Evolutionary conservation across 2,329 filamentous ascomycete genomes (phyloP).

Genomic region (Neurospora crassa): DNA sequence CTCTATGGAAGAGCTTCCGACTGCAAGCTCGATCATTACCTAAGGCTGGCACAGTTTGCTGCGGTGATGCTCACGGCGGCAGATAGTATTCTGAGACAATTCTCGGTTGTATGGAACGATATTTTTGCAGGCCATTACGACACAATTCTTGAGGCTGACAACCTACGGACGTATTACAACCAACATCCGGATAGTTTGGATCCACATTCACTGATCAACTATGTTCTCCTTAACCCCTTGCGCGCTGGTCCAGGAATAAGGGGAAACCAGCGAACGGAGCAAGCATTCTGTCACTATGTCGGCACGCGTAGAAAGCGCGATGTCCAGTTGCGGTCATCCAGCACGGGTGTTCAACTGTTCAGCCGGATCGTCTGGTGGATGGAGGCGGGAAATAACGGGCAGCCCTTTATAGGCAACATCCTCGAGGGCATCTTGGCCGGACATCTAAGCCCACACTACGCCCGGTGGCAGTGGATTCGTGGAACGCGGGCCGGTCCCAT

Average conservation of each 20-base stretch:
- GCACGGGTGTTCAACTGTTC: too few species aligned
- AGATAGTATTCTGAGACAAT: too few species aligned
- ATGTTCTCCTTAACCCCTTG: background rate
- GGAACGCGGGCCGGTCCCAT: background rate
- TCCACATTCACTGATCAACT: background rate
- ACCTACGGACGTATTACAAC: background rate
- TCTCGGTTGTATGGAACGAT: too few species aligned
- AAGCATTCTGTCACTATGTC: background rate
- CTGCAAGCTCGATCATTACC: too few species aligned
- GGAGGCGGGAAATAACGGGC: background rate
- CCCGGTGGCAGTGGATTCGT: background rate
- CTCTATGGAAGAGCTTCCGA: too few species aligned
- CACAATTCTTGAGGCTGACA: too few species aligned
- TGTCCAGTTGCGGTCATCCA: background rate
- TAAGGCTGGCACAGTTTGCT: too few species aligned
- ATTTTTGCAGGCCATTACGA: too few species aligned
- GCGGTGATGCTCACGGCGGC: too few species aligned
- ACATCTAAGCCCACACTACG: background rate
- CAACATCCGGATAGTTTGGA: background rate
- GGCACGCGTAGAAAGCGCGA: background rate
- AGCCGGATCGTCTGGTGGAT: background rate
- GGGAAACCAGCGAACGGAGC: background rate
- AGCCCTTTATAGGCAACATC: background rate
- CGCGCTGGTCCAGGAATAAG: background rate
- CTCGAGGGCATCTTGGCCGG: background rate